Evolutionary conservation across 2,329 filamentous ascomycete species (phyloP).

Genomic region (Fusarium albosuccineum): DNA sequence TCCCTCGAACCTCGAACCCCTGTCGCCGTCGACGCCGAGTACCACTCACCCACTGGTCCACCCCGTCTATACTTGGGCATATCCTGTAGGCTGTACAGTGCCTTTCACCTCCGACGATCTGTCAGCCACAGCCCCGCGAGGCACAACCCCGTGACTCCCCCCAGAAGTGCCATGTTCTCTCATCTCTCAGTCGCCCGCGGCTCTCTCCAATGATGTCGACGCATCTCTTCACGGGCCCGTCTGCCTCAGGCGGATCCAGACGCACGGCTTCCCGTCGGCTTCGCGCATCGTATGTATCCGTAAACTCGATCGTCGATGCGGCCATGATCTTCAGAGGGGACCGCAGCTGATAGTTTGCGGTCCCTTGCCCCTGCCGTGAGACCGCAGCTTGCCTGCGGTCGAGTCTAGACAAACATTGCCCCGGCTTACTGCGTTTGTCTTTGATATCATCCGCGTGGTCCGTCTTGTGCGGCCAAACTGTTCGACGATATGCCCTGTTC

Average conservation of each 20-base stretch:
- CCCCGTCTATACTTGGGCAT: constrained; percentile 11
- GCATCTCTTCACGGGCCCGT: constrained; percentile 13
- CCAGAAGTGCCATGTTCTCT: constrained; percentile 36
- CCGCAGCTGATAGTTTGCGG: constrained; percentile 33
- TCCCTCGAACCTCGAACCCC: constrained; percentile 31
- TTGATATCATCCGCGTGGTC: constrained; percentile 25
- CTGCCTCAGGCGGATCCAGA: constrained; percentile 15
- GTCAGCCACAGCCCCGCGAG: constrained; percentile 41
- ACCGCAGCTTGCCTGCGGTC: constrained; percentile 15
- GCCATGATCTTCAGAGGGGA: constrained; percentile 14
- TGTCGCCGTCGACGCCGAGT: constrained; percentile 1
- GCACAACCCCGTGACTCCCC: constrained; percentile 40
- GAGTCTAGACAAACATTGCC: constrained; percentile 27
- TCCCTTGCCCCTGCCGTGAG: constrained; percentile 4
- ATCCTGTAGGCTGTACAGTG: constrained; percentile 12
- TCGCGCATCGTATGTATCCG: constrained; percentile 28
- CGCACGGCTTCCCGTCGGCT: constrained; percentile 37
- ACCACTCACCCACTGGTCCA: constrained; percentile 8
- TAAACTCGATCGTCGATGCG: constrained; percentile 32
- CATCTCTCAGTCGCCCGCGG: constrained; percentile 8
- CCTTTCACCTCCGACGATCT: constrained; percentile 30
- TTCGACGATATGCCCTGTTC: constrained; percentile 9
- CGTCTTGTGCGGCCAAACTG: constrained; percentile 25
- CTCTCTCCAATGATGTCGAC: constrained; percentile 33
- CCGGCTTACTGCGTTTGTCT: constrained; percentile 17